Conservation (phyloP, 495 filamentous ascomycete genomes). For the Xylaria curta region DNA sequence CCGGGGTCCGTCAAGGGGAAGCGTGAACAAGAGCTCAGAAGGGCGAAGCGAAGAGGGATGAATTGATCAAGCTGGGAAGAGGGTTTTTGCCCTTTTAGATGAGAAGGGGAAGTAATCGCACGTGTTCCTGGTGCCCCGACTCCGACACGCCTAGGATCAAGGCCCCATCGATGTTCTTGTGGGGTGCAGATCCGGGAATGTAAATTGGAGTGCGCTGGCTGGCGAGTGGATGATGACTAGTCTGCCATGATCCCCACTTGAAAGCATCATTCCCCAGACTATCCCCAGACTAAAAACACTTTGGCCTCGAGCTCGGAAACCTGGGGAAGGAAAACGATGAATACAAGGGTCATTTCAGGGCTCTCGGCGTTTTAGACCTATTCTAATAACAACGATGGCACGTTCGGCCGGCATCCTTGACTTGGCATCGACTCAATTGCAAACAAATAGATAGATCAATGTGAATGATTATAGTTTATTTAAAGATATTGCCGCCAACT, state of each 20-base stretch:
- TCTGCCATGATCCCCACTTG: neutral
- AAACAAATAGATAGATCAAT: neutral
- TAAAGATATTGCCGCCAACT: neutral
- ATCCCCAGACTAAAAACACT: neutral
- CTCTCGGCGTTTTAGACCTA: neutral
- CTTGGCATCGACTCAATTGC: neutral
- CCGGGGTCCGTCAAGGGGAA: neutral
- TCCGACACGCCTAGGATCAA: neutral
- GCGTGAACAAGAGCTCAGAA: neutral
- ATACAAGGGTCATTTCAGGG: neutral
- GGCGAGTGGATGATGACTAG: neutral
- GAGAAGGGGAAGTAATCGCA: conserved; percentile 2
- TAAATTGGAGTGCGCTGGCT: neutral
- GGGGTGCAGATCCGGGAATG: neutral
- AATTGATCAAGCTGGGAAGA: neutral
- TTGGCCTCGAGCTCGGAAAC: neutral
- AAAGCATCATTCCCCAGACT: neutral
- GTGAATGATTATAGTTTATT: neutral
- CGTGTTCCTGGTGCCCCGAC: neutral
- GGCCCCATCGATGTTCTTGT: neutral
- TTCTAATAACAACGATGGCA: neutral
- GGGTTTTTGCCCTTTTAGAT: conserved; percentile 8
- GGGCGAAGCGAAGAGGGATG: neutral
- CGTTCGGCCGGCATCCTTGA: neutral
- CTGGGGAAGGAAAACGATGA: conserved; percentile 1